Percentiles rank a stretch among this genome's conserved stretches.
Evolutionary conservation across 768 basidiomycete genomes (phyloP).

Genomic region (Pulveroboletus sp.): DNA sequence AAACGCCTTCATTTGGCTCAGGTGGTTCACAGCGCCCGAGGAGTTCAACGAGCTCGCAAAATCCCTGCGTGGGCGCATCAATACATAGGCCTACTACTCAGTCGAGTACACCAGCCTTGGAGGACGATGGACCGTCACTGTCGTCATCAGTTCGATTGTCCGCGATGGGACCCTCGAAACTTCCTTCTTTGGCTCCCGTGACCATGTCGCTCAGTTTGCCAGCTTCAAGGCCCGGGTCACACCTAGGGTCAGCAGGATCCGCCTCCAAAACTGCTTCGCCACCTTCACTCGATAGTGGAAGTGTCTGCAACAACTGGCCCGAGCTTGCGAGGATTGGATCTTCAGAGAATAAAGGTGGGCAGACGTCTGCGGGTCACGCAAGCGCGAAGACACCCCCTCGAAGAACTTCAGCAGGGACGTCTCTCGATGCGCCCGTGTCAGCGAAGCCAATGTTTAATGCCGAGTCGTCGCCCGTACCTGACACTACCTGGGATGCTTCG

Average conservation of each 20-base stretch:
- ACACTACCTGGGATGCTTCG: constrained; percentile 14
- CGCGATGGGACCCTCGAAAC: constrained; percentile 2
- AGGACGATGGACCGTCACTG: constrained; percentile 14
- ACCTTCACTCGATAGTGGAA: constrained; percentile 3
- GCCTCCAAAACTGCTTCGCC: constrained; percentile 9
- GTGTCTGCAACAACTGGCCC: constrained; percentile 2
- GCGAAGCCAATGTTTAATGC: constrained; percentile 15
- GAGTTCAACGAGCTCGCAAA: constrained; percentile 4
- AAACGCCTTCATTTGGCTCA: constrained; percentile 10
- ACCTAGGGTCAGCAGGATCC: constrained; percentile 1
- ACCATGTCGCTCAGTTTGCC: constrained; percentile 16
- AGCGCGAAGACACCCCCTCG: constrained; percentile 3
- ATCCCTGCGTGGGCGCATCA: constrained; percentile 4
- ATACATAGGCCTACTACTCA: constrained; percentile 10
- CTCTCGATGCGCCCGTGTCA: constrained; percentile 4
- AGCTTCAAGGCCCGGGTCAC: constrained; percentile 9
- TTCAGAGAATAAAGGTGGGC: constrained; percentile 10
- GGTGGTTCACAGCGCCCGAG: constrained; percentile 11
- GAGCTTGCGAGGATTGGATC: constrained; percentile 17
- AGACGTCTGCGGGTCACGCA: constrained; percentile 5
- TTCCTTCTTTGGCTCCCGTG: constrained; percentile 10
- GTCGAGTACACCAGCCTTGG: constrained; percentile 7
- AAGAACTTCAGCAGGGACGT: constrained; percentile 3
- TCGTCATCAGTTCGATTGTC: constrained; percentile 6
- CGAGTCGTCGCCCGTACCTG: constrained; percentile 1